phyloP scores from a whole-genome alignment of 2,329 filamentous ascomycete species.

The Rhynchosporium agropyri region DNA sequence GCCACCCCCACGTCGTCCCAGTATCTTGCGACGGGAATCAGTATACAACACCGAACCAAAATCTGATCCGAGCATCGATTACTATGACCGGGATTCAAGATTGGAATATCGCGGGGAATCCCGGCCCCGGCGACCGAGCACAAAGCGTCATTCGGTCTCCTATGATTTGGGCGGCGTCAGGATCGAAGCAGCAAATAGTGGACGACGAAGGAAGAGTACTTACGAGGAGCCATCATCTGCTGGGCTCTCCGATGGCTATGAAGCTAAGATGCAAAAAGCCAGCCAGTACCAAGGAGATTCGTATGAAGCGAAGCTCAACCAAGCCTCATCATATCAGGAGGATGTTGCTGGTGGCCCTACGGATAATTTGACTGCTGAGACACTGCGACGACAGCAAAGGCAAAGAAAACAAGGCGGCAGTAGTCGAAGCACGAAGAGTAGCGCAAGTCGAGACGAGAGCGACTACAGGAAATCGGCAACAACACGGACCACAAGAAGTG shows the following conservation, averaged over 20 bases:
- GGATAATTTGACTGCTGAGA: conserved; percentile 58
- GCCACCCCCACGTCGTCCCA: conserved; percentile 32
- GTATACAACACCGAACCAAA: conserved; percentile 23
- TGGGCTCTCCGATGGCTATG: conserved; percentile 42
- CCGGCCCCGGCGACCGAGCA: conserved; percentile 34
- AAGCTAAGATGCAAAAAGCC: conserved; percentile 50
- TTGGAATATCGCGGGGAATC: conserved; percentile 26
- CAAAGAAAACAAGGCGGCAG: conserved; percentile 47
- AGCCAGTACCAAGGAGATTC: conserved; percentile 50
- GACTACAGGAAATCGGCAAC: conserved; percentile 64
- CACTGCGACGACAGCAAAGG: conserved; percentile 50
- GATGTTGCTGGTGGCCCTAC: conserved; percentile 49
- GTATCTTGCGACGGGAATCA: conserved; percentile 28
- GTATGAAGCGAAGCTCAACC: conserved; percentile 50
- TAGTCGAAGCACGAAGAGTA: conserved; percentile 59
- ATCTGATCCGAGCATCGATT: conserved; percentile 7
- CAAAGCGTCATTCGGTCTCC: conserved; percentile 36
- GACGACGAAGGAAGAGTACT: conserved; percentile 36
- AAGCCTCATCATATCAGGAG: conserved; percentile 56
- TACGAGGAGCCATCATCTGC: conserved; percentile 34
- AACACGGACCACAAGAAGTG: conserved; percentile 56
- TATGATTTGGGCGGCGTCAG: conserved; percentile 36
- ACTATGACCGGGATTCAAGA: conserved; percentile 20
- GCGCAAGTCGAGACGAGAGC: conserved; percentile 65
- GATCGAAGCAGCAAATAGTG: conserved; percentile 36